Evolutionary conservation across 2,329 filamentous ascomycete genomes (phyloP), one percentile per base, ranked within the genome.

Genomic region (Botrytis porri): DNA sequence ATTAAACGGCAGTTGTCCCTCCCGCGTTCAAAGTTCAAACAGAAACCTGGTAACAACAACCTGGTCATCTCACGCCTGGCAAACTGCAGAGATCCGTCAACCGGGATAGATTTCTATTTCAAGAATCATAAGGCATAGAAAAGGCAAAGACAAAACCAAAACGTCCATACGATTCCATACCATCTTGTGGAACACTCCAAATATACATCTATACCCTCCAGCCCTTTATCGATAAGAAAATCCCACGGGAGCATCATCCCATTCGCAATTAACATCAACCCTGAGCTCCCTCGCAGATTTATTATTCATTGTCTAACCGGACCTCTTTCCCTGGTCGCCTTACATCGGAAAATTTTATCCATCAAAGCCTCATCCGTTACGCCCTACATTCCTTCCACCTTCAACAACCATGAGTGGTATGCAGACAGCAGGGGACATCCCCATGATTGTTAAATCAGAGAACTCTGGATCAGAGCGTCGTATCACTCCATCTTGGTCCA

Each of bases 401-500:
- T 39, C 41, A 60, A 39, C 62, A 60, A 60, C 43, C 71, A 73
- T 70, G 51, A 73, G 32, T 57, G 51, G 51, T 51, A 69, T 73
- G 48, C 73, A 72, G 16, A 69, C 73, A 60, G 29, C 61, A 62
- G 60, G 90, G 71, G 93, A 96, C 82, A 87, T 96, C 73, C 91
- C 93, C 76, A 86, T 96, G 79, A 86, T 90, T 76, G 88, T 96
- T 80, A 88, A 88, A 75, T 95, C 93, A 69, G 90, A 93, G 74
- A 93, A 92, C 82, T 87, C 92, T 65, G 89, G 91, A 66, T 95
- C 94, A 69, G 96, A 99, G 84, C 92, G 95, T 75, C 93, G 96
- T 77, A 90, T 98, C 81, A 95, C 93, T 39, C 95, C 95, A 22
- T 92, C 95, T 77, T 99, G 96, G 96, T 92, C 91, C 75, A 92